Evolutionary conservation across 2,329 filamentous ascomycete species (phyloP), one percentile per base, ranked within the genome.

Genomic region (Penicillium crustosum): DNA sequence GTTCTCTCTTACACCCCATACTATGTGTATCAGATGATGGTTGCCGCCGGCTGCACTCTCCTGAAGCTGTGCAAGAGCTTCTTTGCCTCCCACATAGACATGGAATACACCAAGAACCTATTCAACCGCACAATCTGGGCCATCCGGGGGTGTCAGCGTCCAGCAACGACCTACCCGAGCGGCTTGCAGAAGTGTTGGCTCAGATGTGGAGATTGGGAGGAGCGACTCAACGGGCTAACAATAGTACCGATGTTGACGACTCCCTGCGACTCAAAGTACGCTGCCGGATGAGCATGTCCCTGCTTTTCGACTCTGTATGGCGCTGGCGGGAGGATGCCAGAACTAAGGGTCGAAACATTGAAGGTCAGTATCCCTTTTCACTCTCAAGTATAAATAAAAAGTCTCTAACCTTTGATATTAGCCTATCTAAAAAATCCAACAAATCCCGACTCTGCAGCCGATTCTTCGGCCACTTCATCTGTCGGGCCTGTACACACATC

Each of bases 391-490:
- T 13, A n/a, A 49, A 49, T 36, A 23, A 49, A 51, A 25, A 57
- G 54, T 59, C 53, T 62, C 58, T 66, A 68, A 58, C 23, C 27
- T 35, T 29, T 23, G 3, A 19, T n/a, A 35, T 2, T 39, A 79
- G 79, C 80, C 76, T 91, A 90, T 64, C 84, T 92, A 60, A 92
- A 93, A 71, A 91, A 94, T 69, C 90, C 91, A 43, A 96, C 92
- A 57, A 89, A 93, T 71, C 89, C 90, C 43, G 90, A 94, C 73
- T 91, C 89, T 53, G 85, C 86, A 69, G 86, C 86, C 70, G 87
- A 90, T 73, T 90, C 87, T 53, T 89, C 87, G 62, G 83, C 86
- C 55, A 86, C 86, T 35, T 90, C 87, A 17, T 79, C 78, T 6
- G 75, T 82, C 23, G 81, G 79, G 53, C 75, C 76, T 48, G 67